Conservation (phyloP, 2,329 filamentous ascomycete genomes). For the Nannizzia gypsea region DNA sequence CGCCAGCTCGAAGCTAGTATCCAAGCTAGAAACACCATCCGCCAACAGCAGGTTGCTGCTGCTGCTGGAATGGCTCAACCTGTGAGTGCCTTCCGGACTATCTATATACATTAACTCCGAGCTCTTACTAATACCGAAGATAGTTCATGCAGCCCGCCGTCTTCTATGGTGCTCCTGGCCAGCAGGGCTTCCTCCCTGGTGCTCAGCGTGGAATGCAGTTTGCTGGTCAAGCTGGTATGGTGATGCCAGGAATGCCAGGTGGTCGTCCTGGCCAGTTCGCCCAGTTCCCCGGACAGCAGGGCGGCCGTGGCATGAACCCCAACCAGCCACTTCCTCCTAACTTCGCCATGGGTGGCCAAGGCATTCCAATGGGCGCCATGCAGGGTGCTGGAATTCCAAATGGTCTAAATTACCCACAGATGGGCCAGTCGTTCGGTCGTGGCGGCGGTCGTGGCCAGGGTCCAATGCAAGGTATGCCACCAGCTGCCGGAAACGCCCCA, state of each 20-base stretch:
- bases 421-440: constrained; percentile 60
- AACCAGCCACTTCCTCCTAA: constrained; percentile 79
- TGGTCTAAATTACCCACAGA: constrained; percentile 66
- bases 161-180: constrained; percentile 68
- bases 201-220: constrained; percentile 50
- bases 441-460: constrained; percentile 58
- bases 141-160: constrained; percentile 78
- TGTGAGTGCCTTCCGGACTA: constrained; percentile 19
- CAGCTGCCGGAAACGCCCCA: constrained; percentile 41
- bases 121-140: neutral
- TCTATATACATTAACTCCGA: too few relatives aligned
- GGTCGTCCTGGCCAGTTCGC: constrained; percentile 81
- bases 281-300: constrained; percentile 70
- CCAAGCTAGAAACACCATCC: constrained; percentile 95
- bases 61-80: constrained; percentile 71
- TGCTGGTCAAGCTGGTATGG: constrained; percentile 43
- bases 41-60: constrained; percentile 93
- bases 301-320: constrained; percentile 72
- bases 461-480: constrained; percentile 62
- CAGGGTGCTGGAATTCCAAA: constrained; percentile 57
- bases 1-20: constrained; percentile 82
- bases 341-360: constrained; percentile 71
- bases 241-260: constrained; percentile 59
- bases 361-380: constrained; percentile 48
- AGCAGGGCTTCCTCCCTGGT: constrained; percentile 42